Base-by-base conservation (phyloP, 306 rosid species). In the Prunus dulcis region DNA sequence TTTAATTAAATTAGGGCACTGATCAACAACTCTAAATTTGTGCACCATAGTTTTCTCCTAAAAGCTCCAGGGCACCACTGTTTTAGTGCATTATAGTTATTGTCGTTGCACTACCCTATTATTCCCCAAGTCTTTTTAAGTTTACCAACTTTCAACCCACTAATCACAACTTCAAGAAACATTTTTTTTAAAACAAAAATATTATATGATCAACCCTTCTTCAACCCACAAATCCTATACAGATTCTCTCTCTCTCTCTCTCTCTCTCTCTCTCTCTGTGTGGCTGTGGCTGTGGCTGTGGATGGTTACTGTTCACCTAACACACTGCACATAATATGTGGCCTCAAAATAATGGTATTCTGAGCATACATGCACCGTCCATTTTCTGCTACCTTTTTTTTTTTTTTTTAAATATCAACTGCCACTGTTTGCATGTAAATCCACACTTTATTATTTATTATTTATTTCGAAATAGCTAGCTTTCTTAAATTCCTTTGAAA, bases 241-340 rank as follows among this genome's bases (percentile, higher is more conserved):
- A 67, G 41, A 13, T 6, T 20, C 28, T 9, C 62, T 52, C 58
- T 49, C 58, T 19, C 60, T 23, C 64, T 22, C 30, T 41, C 25
- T 20, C 20, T 51, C 43, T 51, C 6, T 51, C 41, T 34, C 41
- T 49, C 22, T 18, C 60, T 22, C 63, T 20, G 6, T 20, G 6
- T 22, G 30, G 30, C 34, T 30, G 34, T 30, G 32, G 5, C 4
- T 46, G 72, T 12, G 34, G 30, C 55, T 55, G 12, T 9, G 49
- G 58, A 50, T 20, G 76, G 76, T 68, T 47, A 82, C 55, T n/a
- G 79, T 74, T 83, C 82, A 88, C 82, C 87, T 53, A 88, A 77
- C 82, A 72, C 70, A 17, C 23, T 32, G 7, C 23, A 27, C 46
- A 61, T 23, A 20, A 17, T 30, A 81, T 47, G 81, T 56, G 58